These are phyloP conservation scores for Stropharia rugosoannulata DNA, from an alignment of 768 basidiomycete genomes.

Conservation along the genomic window DNA sequence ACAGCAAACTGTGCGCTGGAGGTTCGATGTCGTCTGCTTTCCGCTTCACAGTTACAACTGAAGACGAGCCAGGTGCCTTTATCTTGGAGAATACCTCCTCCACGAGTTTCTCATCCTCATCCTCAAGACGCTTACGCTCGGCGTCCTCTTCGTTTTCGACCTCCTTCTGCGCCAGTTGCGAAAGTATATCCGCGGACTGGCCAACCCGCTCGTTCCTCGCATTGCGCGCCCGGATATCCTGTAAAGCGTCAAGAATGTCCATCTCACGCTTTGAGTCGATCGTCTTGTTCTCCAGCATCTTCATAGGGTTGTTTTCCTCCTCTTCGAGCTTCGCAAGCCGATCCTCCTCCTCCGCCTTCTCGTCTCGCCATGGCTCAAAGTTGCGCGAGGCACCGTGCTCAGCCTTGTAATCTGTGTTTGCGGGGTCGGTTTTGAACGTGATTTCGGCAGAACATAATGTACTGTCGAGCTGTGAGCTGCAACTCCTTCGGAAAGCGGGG, in stretches of 20 bases:
- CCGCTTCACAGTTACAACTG: constrained; percentile 73
- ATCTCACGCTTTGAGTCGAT: constrained; percentile 94
- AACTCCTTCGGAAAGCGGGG: neutral
- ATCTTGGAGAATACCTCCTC: constrained; percentile 80
- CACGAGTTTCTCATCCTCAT: constrained; percentile 93
- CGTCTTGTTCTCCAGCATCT: constrained; percentile 90
- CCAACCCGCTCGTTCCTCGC: constrained; percentile 88
- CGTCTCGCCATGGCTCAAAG: constrained; percentile 96
- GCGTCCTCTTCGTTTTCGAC: constrained; percentile 77
- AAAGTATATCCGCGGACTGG: constrained; percentile 67
- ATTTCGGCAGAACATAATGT: constrained; percentile 97
- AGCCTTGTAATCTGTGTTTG: constrained; percentile 90
- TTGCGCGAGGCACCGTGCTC: constrained; percentile 98
- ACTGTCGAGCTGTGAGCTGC: constrained; percentile 38
- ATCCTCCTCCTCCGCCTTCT: constrained; percentile 77
- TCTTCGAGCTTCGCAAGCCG: constrained; percentile 82
- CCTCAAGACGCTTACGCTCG: constrained; percentile 68
- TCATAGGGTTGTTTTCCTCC: constrained; percentile 97
- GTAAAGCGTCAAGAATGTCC: constrained; percentile 95
- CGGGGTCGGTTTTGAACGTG: constrained; percentile 99
- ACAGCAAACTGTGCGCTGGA: constrained; percentile 63
- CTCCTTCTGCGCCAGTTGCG: constrained; percentile 63
- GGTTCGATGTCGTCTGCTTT: constrained; percentile 84
- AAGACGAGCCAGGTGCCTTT: constrained; percentile 25
- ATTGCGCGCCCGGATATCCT: constrained; percentile 86